A percentile compares a stretch with the other conserved stretches of the same genome.
Evolutionary conservation across 78 protist genomes (phyloP).

Genomic region (Isochrysis galbana): DNA sequence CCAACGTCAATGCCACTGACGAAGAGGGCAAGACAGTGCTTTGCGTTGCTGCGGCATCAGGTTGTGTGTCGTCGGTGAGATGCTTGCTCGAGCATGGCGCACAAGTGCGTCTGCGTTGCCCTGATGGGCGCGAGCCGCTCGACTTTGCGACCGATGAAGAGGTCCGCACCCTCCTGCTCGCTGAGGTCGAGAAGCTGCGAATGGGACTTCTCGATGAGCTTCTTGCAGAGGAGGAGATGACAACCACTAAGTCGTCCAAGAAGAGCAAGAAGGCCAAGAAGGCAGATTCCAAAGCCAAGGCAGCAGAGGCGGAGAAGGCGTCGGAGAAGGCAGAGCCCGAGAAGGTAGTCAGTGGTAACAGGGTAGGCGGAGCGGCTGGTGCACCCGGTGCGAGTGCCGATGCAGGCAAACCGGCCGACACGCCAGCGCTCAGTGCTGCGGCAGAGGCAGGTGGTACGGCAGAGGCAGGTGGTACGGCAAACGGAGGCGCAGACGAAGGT

Average conservation of each 20-base stretch:
- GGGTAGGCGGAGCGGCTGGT: too few species aligned
- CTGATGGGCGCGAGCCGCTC: constrained; percentile 17
- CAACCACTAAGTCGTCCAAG: neutral
- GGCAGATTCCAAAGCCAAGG: neutral
- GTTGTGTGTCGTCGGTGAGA: neutral
- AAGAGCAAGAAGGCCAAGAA: neutral
- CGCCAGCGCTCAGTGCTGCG: neutral
- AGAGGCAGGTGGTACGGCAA: neutral
- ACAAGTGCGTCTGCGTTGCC: constrained; percentile 19
- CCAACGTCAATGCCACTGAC: neutral
- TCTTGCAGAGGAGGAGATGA: neutral
- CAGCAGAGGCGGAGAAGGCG: too few species aligned
- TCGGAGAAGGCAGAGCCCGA: too few species aligned
- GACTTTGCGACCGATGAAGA: neutral
- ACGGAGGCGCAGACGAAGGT: neutral
- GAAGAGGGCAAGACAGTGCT: constrained; percentile 10
- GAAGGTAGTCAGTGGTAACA: too few species aligned
- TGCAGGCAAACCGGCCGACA: too few species aligned
- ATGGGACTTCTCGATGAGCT: constrained; percentile 18
- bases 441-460: neutral
- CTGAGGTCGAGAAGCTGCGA: constrained; percentile 12
- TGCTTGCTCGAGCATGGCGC: constrained; percentile 13
- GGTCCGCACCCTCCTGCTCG: neutral
- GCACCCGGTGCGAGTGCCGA: too few species aligned
- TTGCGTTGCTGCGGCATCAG: neutral